Conservation (phyloP, 1,284 basidiomycete genomes). For the Irpex rosettiformis region DNA sequence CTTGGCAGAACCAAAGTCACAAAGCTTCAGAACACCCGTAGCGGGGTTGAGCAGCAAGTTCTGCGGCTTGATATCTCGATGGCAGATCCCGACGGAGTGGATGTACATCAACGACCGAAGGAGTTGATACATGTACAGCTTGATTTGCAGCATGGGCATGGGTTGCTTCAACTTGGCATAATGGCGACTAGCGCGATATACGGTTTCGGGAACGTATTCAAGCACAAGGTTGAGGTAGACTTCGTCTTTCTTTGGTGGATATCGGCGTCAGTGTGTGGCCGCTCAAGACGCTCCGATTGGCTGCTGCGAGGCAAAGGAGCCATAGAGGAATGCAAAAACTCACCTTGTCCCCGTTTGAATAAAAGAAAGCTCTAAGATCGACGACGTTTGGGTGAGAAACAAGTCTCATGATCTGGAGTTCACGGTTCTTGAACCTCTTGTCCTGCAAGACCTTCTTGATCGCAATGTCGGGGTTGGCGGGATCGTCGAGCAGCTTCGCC, state of each 20-base stretch:
- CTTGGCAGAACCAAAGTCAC: constrained; percentile 99
- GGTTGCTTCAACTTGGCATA: constrained; percentile 99
- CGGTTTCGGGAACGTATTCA: constrained; percentile 99
- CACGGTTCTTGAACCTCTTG: constrained; percentile 99
- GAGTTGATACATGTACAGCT: constrained; percentile 97
- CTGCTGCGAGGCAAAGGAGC: constrained; percentile 9
- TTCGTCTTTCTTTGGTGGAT: constrained; percentile 85
- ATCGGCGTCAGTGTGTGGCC: constrained; percentile 10
- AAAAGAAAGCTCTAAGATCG: constrained; percentile 97
- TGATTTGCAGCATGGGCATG: constrained; percentile 99
- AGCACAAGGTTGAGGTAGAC: constrained; percentile 99
- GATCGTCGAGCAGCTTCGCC: constrained; percentile 65
- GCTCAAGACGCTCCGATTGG: not conserved
- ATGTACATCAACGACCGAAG: constrained; percentile 97
- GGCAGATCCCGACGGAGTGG: constrained; percentile 96
- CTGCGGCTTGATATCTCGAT: constrained; percentile 99
- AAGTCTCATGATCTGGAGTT: constrained; percentile 99
- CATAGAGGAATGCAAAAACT: constrained; percentile 19
- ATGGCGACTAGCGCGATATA: constrained; percentile 97
- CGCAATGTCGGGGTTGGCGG: constrained; percentile 82
- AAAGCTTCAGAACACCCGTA: constrained; percentile 95
- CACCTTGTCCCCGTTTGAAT: constrained; percentile 99
- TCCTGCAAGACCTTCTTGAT: constrained; percentile 99
- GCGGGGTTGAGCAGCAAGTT: constrained; percentile 96
- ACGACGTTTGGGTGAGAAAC: constrained; percentile 98